Evolutionary conservation across 345 rosid species (phyloP).

Genomic region (Linum lewisii): DNA sequence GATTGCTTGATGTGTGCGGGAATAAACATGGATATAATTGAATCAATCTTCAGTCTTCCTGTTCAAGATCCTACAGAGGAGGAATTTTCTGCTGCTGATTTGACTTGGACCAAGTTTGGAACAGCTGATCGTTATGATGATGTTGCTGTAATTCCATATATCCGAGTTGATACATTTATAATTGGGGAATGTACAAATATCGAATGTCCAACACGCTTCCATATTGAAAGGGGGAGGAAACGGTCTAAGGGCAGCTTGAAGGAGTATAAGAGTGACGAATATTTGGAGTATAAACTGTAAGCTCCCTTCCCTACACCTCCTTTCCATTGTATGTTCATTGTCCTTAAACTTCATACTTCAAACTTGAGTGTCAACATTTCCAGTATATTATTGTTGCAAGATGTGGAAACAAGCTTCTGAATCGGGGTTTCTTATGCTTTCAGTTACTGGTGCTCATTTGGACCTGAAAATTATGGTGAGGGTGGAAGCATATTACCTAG

Average conservation of each 20-base stretch:
- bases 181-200: slow-evolving; percentile 81
- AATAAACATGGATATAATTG: slow-evolving; percentile 40
- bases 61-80: slow-evolving; percentile 64
- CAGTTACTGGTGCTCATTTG: slow-evolving; percentile 96
- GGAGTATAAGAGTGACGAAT: slow-evolving; percentile 68
- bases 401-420: neutral
- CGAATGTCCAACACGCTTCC: slow-evolving; percentile 73
- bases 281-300: slow-evolving; percentile 74
- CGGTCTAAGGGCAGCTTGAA: slow-evolving; percentile 55
- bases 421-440: neutral
- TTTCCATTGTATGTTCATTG: neutral
- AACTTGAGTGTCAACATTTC: neutral
- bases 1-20: neutral
- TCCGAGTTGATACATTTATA: slow-evolving; percentile 59
- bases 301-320: slow-evolving; percentile 11
- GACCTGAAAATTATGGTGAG: slow-evolving; percentile 97
- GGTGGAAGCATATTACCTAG: slow-evolving; percentile 84
- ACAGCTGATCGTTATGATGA: slow-evolving; percentile 68
- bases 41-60: slow-evolving; percentile 40
- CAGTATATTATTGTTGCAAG: too few species aligned
- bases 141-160: slow-evolving; percentile 67
- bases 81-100: slow-evolving; percentile 66
- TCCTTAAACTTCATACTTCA: neutral
- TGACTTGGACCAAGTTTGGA: slow-evolving; percentile 74
- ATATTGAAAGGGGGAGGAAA: slow-evolving; percentile 82